These are phyloP conservation scores for Chlorociboria aeruginascens DNA, from an alignment of 495 filamentous ascomycete genomes.

Conservation along the genomic window DNA sequence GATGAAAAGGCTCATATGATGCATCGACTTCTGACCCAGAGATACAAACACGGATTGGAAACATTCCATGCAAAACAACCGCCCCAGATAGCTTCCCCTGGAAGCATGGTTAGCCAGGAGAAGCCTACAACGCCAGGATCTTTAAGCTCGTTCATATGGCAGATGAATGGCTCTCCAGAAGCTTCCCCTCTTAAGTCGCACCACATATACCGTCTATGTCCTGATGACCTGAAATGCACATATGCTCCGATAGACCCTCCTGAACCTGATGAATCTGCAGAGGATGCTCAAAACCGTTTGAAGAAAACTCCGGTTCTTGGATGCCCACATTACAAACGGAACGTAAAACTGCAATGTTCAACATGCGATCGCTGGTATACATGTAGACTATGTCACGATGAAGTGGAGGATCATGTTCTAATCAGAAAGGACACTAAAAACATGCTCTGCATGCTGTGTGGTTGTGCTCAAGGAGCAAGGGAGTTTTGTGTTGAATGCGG, in stretches of 20 bases:
- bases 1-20: slow-evolving; percentile 72
- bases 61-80: slow-evolving; percentile 23
- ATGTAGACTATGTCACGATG: slow-evolving; percentile 91
- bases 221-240: slow-evolving; percentile 59
- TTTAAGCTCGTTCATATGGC: slow-evolving; percentile 22
- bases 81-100: slow-evolving; percentile 22
- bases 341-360: slow-evolving; percentile 89
- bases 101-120: slow-evolving; percentile 26
- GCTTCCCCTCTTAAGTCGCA: slow-evolving; percentile 26
- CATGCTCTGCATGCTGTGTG: slow-evolving; percentile 98
- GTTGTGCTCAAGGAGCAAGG: slow-evolving; percentile 68
- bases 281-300: slow-evolving; percentile 22
- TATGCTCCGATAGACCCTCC: slow-evolving; percentile 35
- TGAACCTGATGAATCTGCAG: slow-evolving; percentile 22
- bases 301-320: slow-evolving; percentile 43
- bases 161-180: slow-evolving; percentile 22
- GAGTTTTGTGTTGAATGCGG: slow-evolving; percentile 69
- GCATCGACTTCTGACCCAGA: slow-evolving; percentile 72
- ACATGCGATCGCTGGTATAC: slow-evolving; percentile 88
- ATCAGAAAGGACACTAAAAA: slow-evolving; percentile 74
- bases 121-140: slow-evolving; percentile 25
- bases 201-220: slow-evolving; percentile 55
- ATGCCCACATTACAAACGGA: slow-evolving; percentile 87
- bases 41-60: slow-evolving; percentile 44
- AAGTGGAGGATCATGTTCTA: slow-evolving; percentile 69